Evolutionary conservation across 2,329 filamentous ascomycete species (phyloP), one percentile per base, ranked within the genome.

Genomic region (Peltaster fructicola): DNA sequence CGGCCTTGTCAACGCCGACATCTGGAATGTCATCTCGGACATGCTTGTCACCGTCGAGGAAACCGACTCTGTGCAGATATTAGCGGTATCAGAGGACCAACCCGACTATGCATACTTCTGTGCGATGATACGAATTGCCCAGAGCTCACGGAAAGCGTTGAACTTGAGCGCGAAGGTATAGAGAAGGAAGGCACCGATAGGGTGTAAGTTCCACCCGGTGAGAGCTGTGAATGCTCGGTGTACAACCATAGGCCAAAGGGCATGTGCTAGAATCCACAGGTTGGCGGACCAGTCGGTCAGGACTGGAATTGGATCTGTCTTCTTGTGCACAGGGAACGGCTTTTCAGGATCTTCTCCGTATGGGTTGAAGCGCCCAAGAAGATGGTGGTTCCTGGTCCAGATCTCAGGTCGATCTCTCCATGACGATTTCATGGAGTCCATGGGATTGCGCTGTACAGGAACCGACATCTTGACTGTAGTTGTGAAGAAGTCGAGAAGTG

Each of bases 11-110:
- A 10, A 12, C 50, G 7, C 48, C 47, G 1, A 42, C 35, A 23
- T 59, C 53, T 0, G 56, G 55, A 5, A 59, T 47, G 3, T 51
- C 48, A 24, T 59, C 54, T 9, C 55, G 49, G n/a, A 41, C 48
- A 30, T 58, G 54, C 17, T 51, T 46, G 30, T 59, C 54, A 8
- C 56, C 55, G 29, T 59, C 56, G 2, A 59, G 42, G 27, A 53
- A 58, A 4, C 56, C 56, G 12, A 46, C 39, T 1, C 25, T 31
- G 23, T 56, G 52, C n/a, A n/a, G n/a, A n/a, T n/a, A n/a, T n/a
- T n/a, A n/a, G n/a, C n/a, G n/a, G n/a, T n/a, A n/a, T n/a, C n/a
- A n/a, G n/a, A n/a, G n/a, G n/a, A n/a, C n/a, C n/a, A n/a, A n/a
- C n/a, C n/a, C n/a, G n/a, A n/a, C n/a, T n/a, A n/a, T n/a, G n/a